Evolutionary conservation across 2,329 filamentous ascomycete genomes (phyloP), one percentile per base, ranked within the genome.

Genomic region (Xylariaceae sp.): DNA sequence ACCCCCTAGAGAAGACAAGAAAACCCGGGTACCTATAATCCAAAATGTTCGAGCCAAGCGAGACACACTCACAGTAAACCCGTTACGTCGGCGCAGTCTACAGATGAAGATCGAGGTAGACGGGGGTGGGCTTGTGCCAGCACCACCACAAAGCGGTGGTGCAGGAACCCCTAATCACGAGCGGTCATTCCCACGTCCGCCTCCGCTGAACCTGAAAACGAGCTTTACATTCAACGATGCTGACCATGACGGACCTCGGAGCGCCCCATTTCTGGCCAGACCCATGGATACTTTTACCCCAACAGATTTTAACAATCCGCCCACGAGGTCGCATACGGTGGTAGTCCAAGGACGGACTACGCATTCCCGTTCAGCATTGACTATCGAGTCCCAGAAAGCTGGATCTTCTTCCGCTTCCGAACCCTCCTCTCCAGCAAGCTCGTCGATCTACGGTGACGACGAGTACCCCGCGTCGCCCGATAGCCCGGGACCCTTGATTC

Each of bases 1-100:
- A 4, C 24, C 34, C 12, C 13, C 30, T 15, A 18, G 19, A 1
- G 38, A 44, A 44, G 35, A 17, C 14, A 38, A 35, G 2, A 38
- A 14, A 21, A 2, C 24, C 11, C 48, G 58, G 18, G n/a, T n/a
- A n/a, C 70, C 71, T 1, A 56, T 73, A 4, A 68, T 76, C 27
- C 67, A 65, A 23, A 68, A 67, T 30, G 67, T 73, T 1, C 48
- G 53, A n/a, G 70, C 72, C 3, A 71, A 68, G 52, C 68, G 72
- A 21, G 71, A 77, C 30, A 74, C 71, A 1, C 50, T 73, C 11
- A 68, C 68, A 0, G 65, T 71, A 14, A 63, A 64, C 44, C 61
- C 65, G 0, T 62, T 69, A 2, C 62, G 66, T 14, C 62, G 68
- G 24, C 62, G 63, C 31, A 77, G 73, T 48, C 60, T 75, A 38